Base-by-base conservation (phyloP, 2,329 filamentous ascomycete species). In the Fusarium tanahbumbuense region DNA sequence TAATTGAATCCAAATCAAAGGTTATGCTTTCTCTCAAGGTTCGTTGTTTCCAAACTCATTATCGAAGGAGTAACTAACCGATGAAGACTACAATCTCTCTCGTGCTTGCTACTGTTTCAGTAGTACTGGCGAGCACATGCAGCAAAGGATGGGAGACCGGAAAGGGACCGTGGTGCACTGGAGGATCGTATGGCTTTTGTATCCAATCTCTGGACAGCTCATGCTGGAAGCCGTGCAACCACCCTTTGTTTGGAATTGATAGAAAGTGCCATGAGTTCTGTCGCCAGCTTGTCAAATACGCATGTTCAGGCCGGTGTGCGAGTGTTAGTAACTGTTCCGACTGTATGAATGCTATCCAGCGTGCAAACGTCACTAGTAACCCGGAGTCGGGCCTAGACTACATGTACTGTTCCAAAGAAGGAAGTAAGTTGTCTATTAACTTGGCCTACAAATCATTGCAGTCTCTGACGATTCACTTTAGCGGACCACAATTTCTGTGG, bases 181-280 rank as follows among this genome's bases (percentile, higher is more conserved):
- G 34, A 37, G 34, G 34, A 37, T 11, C 9, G 34, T 11, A 37
- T n/a, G 1, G 1, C 10, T 4, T 7, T 6, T 37, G 34, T 37
- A 4, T 11, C 34, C 12, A 28, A 28, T 28, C 7, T n/a, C 3
- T 1, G 34, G 5, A n/a, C 34, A 4, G 9, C 18, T 0, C 0
- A 11, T 37, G 32, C 32, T 37, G 16, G 32, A 37, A 2, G 16
- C 5, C 10, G 32, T 37, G 32, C 9, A 10, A 34, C 16, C 4
- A 3, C 16, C 15, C 8, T 9, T 1, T 16, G 32, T 0, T 10
- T 10, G 32, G 16, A 18, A 4, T 18, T 18, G 5, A 34, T 10
- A 34, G 5, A 9, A 34, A 9, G 32, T 34, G 32, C 9, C 28
- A 28, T 28, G 28, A 28, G 2, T 28, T 28, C 28, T 28, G 28